Base-by-base conservation (phyloP, 768 basidiomycete species). In the Candolleomyces aberdarensis region DNA sequence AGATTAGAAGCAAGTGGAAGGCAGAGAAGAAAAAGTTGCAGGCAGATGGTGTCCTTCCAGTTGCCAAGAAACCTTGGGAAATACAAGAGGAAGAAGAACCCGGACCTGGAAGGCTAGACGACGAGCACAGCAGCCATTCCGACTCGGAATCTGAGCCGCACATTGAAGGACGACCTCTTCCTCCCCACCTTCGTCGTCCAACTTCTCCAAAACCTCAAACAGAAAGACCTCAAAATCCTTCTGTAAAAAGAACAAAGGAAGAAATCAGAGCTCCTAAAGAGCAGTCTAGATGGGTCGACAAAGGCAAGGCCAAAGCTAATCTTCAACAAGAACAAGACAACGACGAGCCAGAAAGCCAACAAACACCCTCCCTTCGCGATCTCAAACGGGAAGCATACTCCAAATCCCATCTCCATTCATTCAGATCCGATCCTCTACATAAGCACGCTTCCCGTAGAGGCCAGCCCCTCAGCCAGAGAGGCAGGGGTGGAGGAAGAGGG, bases 1-100 rank as follows among this genome's bases (percentile, higher is more conserved):
- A 92, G 75, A 83, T 92, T 59, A 90, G 88, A 68, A 84, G 82
- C 65, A 83, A 88, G 76, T 94, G 92, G 89, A 88, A 83, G 67
- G 78, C 83, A 40, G 79, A 90, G 75, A 91, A 88, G 75, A 80
- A 81, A 61, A 80, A 76, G 26, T 13, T 61, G 8, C 44, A 56
- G n/a, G 60, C 44, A 58, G 75, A 78, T 60, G 76, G 71, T 17
- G 57, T 63, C 26, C 56, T 75, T 40, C 58, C 58, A 20, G 22
- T 22, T 29, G 53, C 63, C 22, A 53, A 48, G 32, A 58, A 64
- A 32, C 67, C 64, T 58, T 59, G 66, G 39, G 68, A 70, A 29
- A 50, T 67, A 17, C 61, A 56, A 41, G 61, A 59, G 5, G 31
- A 57, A n/a, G 39, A 60, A 48, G 20, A 32, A 20, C 26, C 36